phyloP scores from a whole-genome alignment of 495 filamentous ascomycete species.

The Astrothelium subdiscretum region DNA sequence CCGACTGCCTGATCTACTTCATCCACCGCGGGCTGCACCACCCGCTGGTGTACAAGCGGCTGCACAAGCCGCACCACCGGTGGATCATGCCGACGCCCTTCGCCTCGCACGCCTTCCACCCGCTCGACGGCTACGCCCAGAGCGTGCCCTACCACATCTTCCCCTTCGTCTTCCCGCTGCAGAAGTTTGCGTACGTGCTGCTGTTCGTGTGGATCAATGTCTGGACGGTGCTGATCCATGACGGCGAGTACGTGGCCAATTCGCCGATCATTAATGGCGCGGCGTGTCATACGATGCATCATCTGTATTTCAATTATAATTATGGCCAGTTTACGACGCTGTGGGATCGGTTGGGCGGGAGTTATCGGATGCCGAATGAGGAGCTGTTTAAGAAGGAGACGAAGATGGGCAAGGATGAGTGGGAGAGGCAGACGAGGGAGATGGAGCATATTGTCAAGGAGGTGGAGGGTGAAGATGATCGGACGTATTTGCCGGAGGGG shows the following conservation, averaged over 20 bases:
- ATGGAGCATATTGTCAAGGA: conserved; percentile 77
- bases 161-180: conserved; percentile 84
- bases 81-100: conserved; percentile 98
- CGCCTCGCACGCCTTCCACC: conserved; percentile 90
- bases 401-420: conserved; percentile 75
- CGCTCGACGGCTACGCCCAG: conserved; percentile 86
- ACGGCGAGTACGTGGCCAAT: conserved; percentile 89
- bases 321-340: conserved; percentile 94
- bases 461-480: conserved; percentile 82
- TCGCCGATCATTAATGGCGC: conserved; percentile 85
- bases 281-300: conserved; percentile 93
- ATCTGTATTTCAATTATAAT: conserved; percentile 98
- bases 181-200: conserved; percentile 77
- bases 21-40: conserved; percentile 88
- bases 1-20: conserved; percentile 88
- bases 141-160: conserved; percentile 88
- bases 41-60: conserved; percentile 66
- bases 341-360: conserved; percentile 85
- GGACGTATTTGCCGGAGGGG: conserved; percentile 46
- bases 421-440: conserved; percentile 68
- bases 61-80: conserved; percentile 98
- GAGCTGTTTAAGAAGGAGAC: conserved; percentile 78
- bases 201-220: conserved; percentile 91
- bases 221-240: conserved; percentile 97
- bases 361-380: conserved; percentile 78